Evolutionary conservation across 495 filamentous ascomycete species (phyloP), one percentile per base, ranked within the genome.

Genomic region (Cercophora samala): DNA sequence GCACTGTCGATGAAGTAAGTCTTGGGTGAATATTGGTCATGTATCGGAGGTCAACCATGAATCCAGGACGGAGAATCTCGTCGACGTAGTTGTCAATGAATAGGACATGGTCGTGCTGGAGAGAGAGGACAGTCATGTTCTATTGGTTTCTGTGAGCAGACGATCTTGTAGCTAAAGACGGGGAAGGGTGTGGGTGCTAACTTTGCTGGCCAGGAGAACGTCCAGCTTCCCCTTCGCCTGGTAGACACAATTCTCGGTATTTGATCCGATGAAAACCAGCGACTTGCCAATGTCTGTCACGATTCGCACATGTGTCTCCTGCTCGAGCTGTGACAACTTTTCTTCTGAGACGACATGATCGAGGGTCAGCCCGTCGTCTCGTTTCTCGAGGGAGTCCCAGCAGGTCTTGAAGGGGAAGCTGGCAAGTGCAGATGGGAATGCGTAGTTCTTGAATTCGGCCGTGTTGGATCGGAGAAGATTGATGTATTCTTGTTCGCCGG

Each of bases 11-110:
- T 4, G 46, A 46, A 4, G 22, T 22, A 2, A 65, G 64, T 37
- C 26, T 64, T 13, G 75, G 71, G 11, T 64, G 63, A 58, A 79
- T 71, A 22, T 78, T 74, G 25, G 70, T 72, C 19, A 82, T 72
- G 62, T 75, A 70, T 1, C 74, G 76, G 8, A 72, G 65, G 17
- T 73, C 71, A 1, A 70, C 69, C 3, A 37, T 64, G 42, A 62
- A 60, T 1, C 55, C 62, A 4, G 23, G 32, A 15, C 24, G 19
- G 53, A 56, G n/a, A 9, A 11, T 56, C 24, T 29, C 24, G 13
- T 68, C 53, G 18, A 68, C 63, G 17, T 77, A 68, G 6, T 69
- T 70, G 63, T 84, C 83, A 15, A 67, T 69, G 53, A 82, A 81
- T 19, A 80, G 70, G 2, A 81, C 21, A 61, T 78, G 75, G 37